These are phyloP conservation scores for Paramecium primaurelia DNA, from an alignment of 73 alveolate genomes.

Conservation along the genomic window DNA sequence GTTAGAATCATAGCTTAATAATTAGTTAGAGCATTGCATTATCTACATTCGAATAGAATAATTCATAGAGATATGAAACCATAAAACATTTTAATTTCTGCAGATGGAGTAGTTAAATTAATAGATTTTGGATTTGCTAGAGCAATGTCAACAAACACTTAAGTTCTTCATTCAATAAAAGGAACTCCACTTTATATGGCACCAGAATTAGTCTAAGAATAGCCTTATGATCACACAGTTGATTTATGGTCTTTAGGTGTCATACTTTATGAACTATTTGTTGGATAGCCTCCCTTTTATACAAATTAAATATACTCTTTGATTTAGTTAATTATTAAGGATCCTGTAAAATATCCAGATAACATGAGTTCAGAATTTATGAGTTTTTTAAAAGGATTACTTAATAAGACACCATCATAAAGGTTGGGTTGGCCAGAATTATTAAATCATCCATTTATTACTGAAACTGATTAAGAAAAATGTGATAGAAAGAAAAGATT, in stretches of 20 bases:
- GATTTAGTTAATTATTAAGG: conserved; percentile 94
- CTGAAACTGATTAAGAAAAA: conserved; percentile 95
- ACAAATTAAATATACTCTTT: conserved; percentile 94
- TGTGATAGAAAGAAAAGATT: conserved; percentile 84
- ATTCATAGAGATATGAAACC: conserved; percentile 99
- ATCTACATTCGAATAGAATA: conserved; percentile 87
- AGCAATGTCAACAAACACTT: conserved; percentile 96
- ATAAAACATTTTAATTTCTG: conserved; percentile 96
- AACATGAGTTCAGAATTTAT: conserved; percentile 93
- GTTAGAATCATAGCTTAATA: conserved; percentile 97
- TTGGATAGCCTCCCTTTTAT: conserved; percentile 99
- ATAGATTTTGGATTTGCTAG: conserved; percentile 99
- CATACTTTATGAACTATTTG: conserved; percentile 98
- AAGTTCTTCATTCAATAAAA: conserved; percentile 96
- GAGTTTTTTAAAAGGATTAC: conserved; percentile 94
- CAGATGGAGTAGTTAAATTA: conserved; percentile 97
- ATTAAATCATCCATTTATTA: conserved; percentile 95
- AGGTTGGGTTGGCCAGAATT: conserved; percentile 99
- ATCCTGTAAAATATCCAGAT: conserved; percentile 98
- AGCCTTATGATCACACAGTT: conserved; percentile 98
- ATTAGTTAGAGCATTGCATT: conserved; percentile 96
- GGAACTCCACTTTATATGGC: conserved; percentile 99
- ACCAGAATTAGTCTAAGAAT: conserved; percentile 98
- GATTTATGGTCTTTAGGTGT: conserved; percentile 99
- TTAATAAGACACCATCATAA: conserved; percentile 96